Base-by-base conservation (phyloP, 495 filamentous ascomycete genomes). In the Haplographium delicatum region DNA sequence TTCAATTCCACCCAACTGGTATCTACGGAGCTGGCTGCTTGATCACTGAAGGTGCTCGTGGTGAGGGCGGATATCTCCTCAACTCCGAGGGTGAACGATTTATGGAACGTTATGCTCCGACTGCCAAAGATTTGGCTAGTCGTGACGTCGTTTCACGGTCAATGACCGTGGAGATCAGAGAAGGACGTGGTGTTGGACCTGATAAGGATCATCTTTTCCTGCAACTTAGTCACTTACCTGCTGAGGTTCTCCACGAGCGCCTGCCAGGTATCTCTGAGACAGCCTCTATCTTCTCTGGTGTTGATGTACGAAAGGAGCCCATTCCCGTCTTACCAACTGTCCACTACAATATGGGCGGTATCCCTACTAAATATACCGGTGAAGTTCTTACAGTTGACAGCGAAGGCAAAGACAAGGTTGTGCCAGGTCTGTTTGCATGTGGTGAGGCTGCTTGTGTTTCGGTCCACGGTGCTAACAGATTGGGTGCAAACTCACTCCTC, bases 281-380 rank as follows among this genome's bases (percentile, higher is more conserved):
- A 28, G 91, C 91, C 35, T 86, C 86, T 53, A 96, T 97, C 64
- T 97, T 97, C 73, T 76, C 91, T 28, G 91, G 91, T 67, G 91
- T 97, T 61, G 93, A 97, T 66, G 91, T 97, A 56, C 84, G 82
- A 65, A 95, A 94, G 75, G 86, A 95, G 69, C 91, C 91, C 57
- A 97, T 97, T 62, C 91, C 91, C 47, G 93, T 97, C 57, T 78
- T 97, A 49, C 91, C 91, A 42, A 97, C 91, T 38, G 93, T 95
- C 62, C 93, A 97, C 76, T 97, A 97, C 80, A 96, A 96, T 80
- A 97, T 97, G 91, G 91, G 91, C 68, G 91, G 91, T 76, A 95
- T 96, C 62, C 91, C 91, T 39, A 97, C 91, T 51, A 88, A 88
- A 62, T 96, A 93, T 79, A 96, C 88, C 51, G 91, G 91, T 67